phyloP scores from a whole-genome alignment of 2,329 filamentous ascomycete species.

The Daldinia sp. region DNA sequence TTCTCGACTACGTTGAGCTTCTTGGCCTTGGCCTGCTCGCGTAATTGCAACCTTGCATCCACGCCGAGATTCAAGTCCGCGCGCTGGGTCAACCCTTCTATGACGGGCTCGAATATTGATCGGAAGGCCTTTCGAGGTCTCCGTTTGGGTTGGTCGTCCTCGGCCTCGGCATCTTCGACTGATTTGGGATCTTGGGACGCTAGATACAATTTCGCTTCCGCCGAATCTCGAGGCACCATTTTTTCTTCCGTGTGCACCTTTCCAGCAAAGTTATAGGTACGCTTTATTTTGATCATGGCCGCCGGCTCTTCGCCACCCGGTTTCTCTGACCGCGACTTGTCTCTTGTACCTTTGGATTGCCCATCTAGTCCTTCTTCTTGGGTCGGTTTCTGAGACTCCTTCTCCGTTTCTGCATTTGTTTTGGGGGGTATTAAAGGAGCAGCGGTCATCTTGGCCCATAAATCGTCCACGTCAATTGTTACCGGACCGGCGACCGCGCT shows the following conservation, averaged over 20 bases:
- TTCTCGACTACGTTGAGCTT: slow-evolving; percentile 77
- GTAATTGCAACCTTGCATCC: slow-evolving; percentile 56
- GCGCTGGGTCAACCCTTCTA: slow-evolving; percentile 55
- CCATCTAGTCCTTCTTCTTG: slow-evolving; percentile 10
- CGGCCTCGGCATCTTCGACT: slow-evolving; percentile 37
- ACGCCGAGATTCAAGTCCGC: slow-evolving; percentile 67
- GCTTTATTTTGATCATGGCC: slow-evolving; percentile 69
- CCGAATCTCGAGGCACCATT: slow-evolving; percentile 69
- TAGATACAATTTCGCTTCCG: slow-evolving; percentile 71
- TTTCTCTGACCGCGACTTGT: slow-evolving; percentile 15
- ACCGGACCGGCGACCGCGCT: slow-evolving; percentile 64
- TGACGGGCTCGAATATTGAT: slow-evolving; percentile 68
- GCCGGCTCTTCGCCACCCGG: slow-evolving; percentile 39
- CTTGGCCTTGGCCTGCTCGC: slow-evolving; percentile 61
- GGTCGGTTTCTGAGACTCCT: slow-evolving; percentile 26
- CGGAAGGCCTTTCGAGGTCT: slow-evolving; percentile 65
- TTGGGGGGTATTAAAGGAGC: slow-evolving; percentile 49
- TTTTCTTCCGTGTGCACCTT: slow-evolving; percentile 77
- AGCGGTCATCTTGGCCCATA: slow-evolving; percentile 73
- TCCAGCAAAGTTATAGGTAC: slow-evolving; percentile 78
- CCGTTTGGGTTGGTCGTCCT: slow-evolving; percentile 50
- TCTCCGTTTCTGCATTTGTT: slow-evolving; percentile 35
- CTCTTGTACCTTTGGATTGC: slow-evolving; percentile 23
- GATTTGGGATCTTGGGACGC: slow-evolving; percentile 55
- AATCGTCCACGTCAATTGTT: slow-evolving; percentile 74